These are phyloP conservation scores for Dothistroma pini DNA, from an alignment of 2,329 filamentous ascomycete genomes.

Conservation along the genomic window DNA sequence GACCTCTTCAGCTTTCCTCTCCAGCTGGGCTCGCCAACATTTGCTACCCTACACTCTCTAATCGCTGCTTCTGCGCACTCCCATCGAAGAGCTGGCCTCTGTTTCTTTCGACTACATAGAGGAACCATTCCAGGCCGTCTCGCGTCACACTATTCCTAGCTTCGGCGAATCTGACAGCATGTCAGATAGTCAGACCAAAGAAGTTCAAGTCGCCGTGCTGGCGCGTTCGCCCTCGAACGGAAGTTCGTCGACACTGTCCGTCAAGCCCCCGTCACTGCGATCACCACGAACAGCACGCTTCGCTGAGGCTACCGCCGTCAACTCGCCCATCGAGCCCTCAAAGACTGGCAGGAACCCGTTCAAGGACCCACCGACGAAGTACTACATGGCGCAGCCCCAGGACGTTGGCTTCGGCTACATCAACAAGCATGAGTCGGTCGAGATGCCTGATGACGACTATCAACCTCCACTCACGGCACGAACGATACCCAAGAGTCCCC, in stretches of 20 bases:
- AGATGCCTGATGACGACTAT: slow-evolving; percentile 52
- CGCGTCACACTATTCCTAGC: slow-evolving; percentile 28
- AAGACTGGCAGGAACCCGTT: slow-evolving; percentile 53
- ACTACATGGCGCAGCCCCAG: slow-evolving; percentile 60
- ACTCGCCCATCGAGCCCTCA: slow-evolving; percentile 67
- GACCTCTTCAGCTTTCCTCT: slow-evolving; percentile 5
- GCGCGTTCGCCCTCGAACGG: slow-evolving; percentile 36
- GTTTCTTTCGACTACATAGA: slow-evolving; percentile 26
- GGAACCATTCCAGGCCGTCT: slow-evolving; percentile 23
- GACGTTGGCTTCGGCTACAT: slow-evolving; percentile 95
- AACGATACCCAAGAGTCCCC: slow-evolving; percentile 62
- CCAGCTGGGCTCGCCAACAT: slow-evolving; percentile 26
- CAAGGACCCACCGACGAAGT: slow-evolving; percentile 54
- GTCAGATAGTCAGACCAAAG: slow-evolving; percentile 45
- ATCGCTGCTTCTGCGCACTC: slow-evolving; percentile 20
- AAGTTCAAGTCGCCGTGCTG: slow-evolving; percentile 41
- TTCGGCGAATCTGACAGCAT: slow-evolving; percentile 39
- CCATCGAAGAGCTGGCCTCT: slow-evolving; percentile 34
- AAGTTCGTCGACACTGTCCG: slow-evolving; percentile 24
- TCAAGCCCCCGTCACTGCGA: slow-evolving; percentile 29
- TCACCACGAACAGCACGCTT: slow-evolving; percentile 72
- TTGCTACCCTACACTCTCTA: slow-evolving; percentile 12
- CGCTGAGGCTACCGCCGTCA: slow-evolving; percentile 72
- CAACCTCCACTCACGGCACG: slow-evolving; percentile 50
- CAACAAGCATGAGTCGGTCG: slow-evolving; percentile 54